Conservation (phyloP, 2,329 filamentous ascomycete species). For the Clonostachys sp. region DNA sequence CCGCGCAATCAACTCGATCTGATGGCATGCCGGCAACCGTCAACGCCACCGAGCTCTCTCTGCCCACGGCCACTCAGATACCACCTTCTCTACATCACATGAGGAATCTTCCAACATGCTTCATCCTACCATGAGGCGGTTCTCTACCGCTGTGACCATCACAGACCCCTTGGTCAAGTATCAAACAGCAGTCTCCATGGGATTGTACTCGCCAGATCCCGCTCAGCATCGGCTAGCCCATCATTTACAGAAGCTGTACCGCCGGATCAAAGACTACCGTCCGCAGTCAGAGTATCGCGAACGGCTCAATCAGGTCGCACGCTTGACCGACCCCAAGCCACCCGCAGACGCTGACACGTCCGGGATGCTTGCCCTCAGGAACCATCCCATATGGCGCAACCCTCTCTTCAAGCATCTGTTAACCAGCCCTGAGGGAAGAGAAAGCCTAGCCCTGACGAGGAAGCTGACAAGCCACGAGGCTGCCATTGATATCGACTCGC, state of each 20-base stretch:
- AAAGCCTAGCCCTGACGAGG: slow-evolving; percentile 61
- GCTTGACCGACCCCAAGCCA: slow-evolving; percentile 24
- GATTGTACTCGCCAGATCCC: slow-evolving; percentile 63
- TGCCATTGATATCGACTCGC: slow-evolving; percentile 67
- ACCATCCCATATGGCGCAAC: slow-evolving; percentile 53
- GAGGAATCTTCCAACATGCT: not conserved
- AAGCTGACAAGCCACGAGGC: slow-evolving; percentile 68
- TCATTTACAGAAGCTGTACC: slow-evolving; percentile 73
- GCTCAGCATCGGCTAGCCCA: slow-evolving; percentile 70
- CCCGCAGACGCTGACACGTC: slow-evolving; percentile 17
- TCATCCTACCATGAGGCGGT: slow-evolving; percentile 17
- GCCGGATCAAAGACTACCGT: slow-evolving; percentile 72
- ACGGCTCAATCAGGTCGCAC: slow-evolving; percentile 56
- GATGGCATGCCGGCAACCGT: too few species aligned
- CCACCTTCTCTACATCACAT: not conserved
- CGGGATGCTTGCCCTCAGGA: slow-evolving; percentile 38
- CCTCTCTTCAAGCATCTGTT: slow-evolving; percentile 58
- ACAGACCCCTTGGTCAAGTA: slow-evolving; percentile 76
- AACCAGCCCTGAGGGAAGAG: slow-evolving; percentile 45
- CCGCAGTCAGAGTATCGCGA: slow-evolving; percentile 66
- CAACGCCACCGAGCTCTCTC: not conserved
- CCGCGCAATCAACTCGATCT: too few species aligned
- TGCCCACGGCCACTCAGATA: not conserved
- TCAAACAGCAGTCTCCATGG: slow-evolving; percentile 63
- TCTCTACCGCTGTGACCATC: slow-evolving; percentile 50